phyloP scores from a whole-genome alignment of 768 basidiomycete species.

The Crepidotus variabilis region DNA sequence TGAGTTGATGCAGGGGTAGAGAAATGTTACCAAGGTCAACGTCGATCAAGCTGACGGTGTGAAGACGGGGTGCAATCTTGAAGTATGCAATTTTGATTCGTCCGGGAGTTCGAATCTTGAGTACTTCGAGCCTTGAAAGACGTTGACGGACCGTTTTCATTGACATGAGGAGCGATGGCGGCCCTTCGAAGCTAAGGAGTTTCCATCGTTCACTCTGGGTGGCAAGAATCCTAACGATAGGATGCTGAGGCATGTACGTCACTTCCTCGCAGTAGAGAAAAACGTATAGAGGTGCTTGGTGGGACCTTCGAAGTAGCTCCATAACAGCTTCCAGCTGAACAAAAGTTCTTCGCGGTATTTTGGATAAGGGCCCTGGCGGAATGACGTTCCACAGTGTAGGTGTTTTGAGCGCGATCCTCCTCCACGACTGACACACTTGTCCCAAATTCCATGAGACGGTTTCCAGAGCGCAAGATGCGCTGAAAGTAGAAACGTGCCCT shows the following conservation, averaged over 20 bases:
- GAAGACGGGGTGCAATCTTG: slow-evolving; percentile 15
- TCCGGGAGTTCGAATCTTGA: slow-evolving; percentile 7
- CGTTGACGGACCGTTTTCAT: slow-evolving; percentile 14
- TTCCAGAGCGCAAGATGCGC: not conserved
- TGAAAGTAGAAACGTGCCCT: slow-evolving; percentile 1
- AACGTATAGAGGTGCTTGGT: slow-evolving; percentile 13
- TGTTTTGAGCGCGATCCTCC: slow-evolving; percentile 14
- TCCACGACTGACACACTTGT: slow-evolving; percentile 17
- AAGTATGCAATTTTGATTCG: slow-evolving; percentile 12
- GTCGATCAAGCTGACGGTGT: slow-evolving; percentile 11
- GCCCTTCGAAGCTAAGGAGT: slow-evolving; percentile 10
- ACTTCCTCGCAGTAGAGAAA: slow-evolving; percentile 9
- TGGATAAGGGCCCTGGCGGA: slow-evolving; percentile 11
- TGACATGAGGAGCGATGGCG: slow-evolving; percentile 9
- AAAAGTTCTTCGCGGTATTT: not conserved
- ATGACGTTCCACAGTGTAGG: slow-evolving; percentile 17
- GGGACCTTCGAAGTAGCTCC: slow-evolving; percentile 14
- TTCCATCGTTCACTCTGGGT: slow-evolving; percentile 19
- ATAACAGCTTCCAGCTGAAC: slow-evolving; percentile 7
- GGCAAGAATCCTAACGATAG: slow-evolving; percentile 15
- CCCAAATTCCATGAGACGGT: slow-evolving; percentile 10
- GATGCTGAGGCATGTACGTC: slow-evolving; percentile 11
- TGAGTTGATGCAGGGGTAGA: slow-evolving; percentile 15
- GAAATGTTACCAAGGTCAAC: slow-evolving; percentile 7
- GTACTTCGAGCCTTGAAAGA: slow-evolving; percentile 11